phyloP scores from a whole-genome alignment of 2,329 filamentous ascomycete genomes.

The Hymenoscyphus linearis region DNA sequence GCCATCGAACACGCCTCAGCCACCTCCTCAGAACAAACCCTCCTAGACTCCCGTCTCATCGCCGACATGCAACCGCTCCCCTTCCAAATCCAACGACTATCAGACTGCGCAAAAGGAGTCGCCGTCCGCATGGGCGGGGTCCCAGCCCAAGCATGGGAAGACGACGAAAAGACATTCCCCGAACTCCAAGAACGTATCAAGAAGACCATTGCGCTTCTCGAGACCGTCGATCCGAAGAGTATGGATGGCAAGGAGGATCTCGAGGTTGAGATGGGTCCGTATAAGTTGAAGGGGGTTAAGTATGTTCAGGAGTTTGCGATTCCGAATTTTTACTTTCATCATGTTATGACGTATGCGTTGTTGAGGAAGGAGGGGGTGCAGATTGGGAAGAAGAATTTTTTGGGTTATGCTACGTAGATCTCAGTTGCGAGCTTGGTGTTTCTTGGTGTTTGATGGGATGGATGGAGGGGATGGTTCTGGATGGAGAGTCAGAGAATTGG shows the following conservation, averaged over 20 bases:
- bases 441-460: not conserved
- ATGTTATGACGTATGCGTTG: conserved; percentile 54
- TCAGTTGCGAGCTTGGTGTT: too few species aligned
- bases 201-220: conserved; percentile 42
- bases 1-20: conserved; percentile 37
- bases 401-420: too few species aligned
- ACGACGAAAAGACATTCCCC: conserved; percentile 44
- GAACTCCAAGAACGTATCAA: conserved; percentile 44
- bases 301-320: conserved; percentile 46
- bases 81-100: conserved; percentile 43
- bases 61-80: conserved; percentile 45
- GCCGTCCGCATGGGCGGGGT: conserved; percentile 35
- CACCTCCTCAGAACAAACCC: conserved; percentile 24
- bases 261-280: conserved; percentile 35
- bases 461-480: not conserved
- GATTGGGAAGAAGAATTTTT: conserved; percentile 56
- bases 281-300: conserved; percentile 37
- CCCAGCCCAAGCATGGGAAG: conserved; percentile 32
- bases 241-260: conserved; percentile 40
- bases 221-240: conserved; percentile 36
- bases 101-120: conserved; percentile 38
- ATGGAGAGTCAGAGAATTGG: not conserved
- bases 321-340: conserved; percentile 62
- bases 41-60: conserved; percentile 37
- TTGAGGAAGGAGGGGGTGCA: conserved; percentile 55